Evolutionary conservation across 2,329 filamentous ascomycete genomes (phyloP).

Genomic region (Cadophora gregata): DNA sequence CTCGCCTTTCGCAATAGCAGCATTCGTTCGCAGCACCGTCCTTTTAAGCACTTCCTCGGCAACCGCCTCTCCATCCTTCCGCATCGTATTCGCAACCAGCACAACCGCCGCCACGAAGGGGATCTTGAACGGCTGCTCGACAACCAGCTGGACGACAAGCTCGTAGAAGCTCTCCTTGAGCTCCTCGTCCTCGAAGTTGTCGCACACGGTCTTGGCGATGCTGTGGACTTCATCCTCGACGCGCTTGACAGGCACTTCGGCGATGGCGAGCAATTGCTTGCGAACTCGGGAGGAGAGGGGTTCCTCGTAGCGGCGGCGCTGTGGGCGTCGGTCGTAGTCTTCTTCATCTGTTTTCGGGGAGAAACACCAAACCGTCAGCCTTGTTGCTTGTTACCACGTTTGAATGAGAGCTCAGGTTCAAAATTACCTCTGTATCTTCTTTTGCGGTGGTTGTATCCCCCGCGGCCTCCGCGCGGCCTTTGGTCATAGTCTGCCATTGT

Average conservation of each 20-base stretch:
- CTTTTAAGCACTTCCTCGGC: conserved; percentile 72
- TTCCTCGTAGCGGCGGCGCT: conserved; percentile 76
- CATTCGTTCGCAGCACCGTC: conserved; percentile 66
- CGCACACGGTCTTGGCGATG: conserved; percentile 77
- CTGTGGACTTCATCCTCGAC: conserved; percentile 79
- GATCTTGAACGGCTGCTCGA: conserved; percentile 97
- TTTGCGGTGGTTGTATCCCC: conserved; percentile 69
- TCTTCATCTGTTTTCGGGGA: conserved; percentile 69
- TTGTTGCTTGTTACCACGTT: conserved; percentile 24
- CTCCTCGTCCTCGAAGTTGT: conserved; percentile 86
- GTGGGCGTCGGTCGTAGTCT: conserved; percentile 74
- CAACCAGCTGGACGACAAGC: conserved; percentile 74
- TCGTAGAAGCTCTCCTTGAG: conserved; percentile 75
- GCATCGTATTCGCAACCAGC: conserved; percentile 76
- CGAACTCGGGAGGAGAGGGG: conserved; percentile 75
- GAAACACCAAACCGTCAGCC: conserved; percentile 36
- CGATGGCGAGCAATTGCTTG: conserved; percentile 79
- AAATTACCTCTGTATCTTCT: conserved; percentile 77
- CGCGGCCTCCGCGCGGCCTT: conserved; percentile 42
- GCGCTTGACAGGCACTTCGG: conserved; percentile 79
- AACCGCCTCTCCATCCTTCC: conserved; percentile 77
- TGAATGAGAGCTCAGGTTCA: conserved; percentile 2
- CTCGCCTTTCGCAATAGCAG: conserved; percentile 71
- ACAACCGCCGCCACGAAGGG: conserved; percentile 89
- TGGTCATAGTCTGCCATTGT: conserved; percentile 59